Evolutionary conservation across 2,329 filamentous ascomycete genomes (phyloP), one percentile per base, ranked within the genome.

Genomic region (Polytolypa hystricis): DNA sequence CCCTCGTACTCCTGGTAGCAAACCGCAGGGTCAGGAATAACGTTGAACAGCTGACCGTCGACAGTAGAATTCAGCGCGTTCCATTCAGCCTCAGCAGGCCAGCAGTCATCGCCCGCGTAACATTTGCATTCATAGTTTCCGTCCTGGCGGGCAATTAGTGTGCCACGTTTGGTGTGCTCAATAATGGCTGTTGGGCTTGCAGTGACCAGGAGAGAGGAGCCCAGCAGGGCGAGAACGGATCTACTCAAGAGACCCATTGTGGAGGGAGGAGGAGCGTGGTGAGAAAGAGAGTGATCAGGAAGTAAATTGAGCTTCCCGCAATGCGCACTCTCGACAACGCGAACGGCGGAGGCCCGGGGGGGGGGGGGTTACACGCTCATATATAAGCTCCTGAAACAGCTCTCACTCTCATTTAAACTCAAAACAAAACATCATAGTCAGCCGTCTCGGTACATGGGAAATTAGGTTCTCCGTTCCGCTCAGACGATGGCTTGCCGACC

Each of bases 51-150:
- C 3, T 53, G 56, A 1, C 70, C 71, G 14, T 56, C 55, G 1
- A 77, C 55, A 1, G 71, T 65, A 9, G 47, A 34, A 46, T 77
- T 75, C 33, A 79, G 64, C 0, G 46, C 35, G 4, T 53, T 43
- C 73, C 74, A 79, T 2, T 54, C 51, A 1, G 46, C 30, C 1
- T 42, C 16, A 0, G 54, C 51, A 0, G 74, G 74, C 72, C 74
- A 79, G 47, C 61, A 65, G 1, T 42, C n/a, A 38, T 76, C 69
- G n/a, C 64, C 66, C 0, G 73, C 73, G 21, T 69, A 60, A 50
- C 62, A 70, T 35, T 32, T 32, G 12, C 30, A 32, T 14, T 16
- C 19, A 2, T 32, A 32, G n/a, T n/a, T 16, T 4, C 30, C 30
- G 9, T 17, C 30, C 30, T 32, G 30, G 15, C 15, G 30, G 7